These are phyloP conservation scores for Oidium heveae DNA, from an alignment of 2,329 filamentous ascomycete species.

Conservation along the genomic window DNA sequence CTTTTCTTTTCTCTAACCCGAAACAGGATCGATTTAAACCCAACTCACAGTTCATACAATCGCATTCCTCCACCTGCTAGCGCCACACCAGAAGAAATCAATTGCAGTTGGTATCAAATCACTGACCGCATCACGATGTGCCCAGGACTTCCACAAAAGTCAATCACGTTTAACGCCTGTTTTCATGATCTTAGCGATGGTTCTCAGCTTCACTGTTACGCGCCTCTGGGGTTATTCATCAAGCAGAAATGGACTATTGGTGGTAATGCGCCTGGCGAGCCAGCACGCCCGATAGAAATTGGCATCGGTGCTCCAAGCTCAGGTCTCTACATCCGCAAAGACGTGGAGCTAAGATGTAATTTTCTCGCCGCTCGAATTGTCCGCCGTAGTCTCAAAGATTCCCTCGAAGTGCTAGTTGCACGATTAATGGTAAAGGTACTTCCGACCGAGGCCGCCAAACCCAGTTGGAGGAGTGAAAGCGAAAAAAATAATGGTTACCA, in stretches of 20 bases:
- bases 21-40: conserved; percentile 49
- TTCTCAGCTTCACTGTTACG: conserved; percentile 60
- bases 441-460: conserved; percentile 8
- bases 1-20: not conserved
- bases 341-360: conserved; percentile 60
- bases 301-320: conserved; percentile 36
- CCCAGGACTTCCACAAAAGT: conserved; percentile 32
- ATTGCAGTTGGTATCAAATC: conserved; percentile 52
- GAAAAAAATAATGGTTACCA: not conserved
- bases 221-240: conserved; percentile 57
- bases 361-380: conserved; percentile 50
- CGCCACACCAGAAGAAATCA: conserved; percentile 42
- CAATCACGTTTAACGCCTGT: conserved; percentile 54
- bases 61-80: conserved; percentile 40
- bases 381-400: conserved; percentile 54
- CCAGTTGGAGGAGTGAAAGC: conserved; percentile 5
- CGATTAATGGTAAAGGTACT: conserved; percentile 26
- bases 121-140: conserved; percentile 55
- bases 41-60: conserved; percentile 47
- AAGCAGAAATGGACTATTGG: conserved; percentile 51
- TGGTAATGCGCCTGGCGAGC: conserved; percentile 45
- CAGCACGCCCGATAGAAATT: conserved; percentile 35
- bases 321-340: conserved; percentile 58
- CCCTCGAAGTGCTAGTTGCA: conserved; percentile 46
- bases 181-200: conserved; percentile 51